A percentile compares a stretch with the other conserved stretches of the same genome.
Evolutionary conservation across 1,139 yeast genomes (phyloP).

Genomic region (Diutina rugosa): DNA sequence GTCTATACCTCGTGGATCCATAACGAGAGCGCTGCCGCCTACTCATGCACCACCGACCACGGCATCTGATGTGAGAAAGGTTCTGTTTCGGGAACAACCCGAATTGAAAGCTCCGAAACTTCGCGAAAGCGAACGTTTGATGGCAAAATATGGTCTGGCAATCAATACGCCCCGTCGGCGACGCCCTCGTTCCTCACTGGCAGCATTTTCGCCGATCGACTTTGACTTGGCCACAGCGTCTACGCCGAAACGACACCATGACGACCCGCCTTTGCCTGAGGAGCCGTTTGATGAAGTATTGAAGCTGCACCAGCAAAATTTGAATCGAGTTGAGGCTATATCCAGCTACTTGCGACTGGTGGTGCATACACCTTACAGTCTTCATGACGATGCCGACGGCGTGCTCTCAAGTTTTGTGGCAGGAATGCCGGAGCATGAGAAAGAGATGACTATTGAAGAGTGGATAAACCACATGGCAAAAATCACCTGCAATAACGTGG

Average conservation of each 20-base stretch:
- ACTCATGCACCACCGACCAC: not conserved
- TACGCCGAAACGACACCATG: not conserved
- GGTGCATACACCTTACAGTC: conserved; percentile 10
- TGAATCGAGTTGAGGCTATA: not conserved
- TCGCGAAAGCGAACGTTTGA: not conserved
- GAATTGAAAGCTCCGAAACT: not conserved
- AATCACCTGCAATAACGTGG: conserved; percentile 20
- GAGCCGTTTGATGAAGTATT: not conserved
- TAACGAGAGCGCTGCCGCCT: not conserved
- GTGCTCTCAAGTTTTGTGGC: conserved; percentile 48
- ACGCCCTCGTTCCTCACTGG: not conserved
- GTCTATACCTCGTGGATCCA: not conserved
- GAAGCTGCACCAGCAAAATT: not conserved
- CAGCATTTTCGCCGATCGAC: not conserved
- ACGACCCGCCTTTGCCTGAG: not conserved
- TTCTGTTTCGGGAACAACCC: not conserved
- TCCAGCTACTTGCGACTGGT: not conserved
- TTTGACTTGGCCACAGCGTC: not conserved
- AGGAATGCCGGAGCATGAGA: conserved; percentile 58
- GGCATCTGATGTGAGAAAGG: not conserved
- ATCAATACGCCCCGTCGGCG: not conserved
- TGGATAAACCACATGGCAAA: conserved; percentile 51
- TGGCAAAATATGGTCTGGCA: not conserved
- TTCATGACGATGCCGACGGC: conserved; percentile 51
- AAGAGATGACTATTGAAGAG: conserved; percentile 54